Evolutionary conservation across 2,329 filamentous ascomycete genomes (phyloP), one percentile per base, ranked within the genome.

Genomic region (Niveomyces coronatus): DNA sequence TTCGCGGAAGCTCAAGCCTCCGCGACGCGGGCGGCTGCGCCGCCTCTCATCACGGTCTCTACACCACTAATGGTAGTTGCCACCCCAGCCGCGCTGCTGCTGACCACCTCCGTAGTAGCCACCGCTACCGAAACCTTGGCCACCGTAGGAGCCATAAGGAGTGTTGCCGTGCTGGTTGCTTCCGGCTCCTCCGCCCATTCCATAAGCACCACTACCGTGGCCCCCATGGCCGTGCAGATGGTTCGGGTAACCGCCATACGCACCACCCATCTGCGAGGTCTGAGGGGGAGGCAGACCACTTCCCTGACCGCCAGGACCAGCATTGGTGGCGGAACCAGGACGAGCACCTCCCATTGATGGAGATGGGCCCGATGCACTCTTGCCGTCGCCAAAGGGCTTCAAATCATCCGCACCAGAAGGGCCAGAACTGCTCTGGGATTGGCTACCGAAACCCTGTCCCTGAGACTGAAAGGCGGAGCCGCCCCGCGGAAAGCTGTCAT

Each of bases 381-480:
- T 77, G 48, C 62, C 53, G 15, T 77, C 74, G 35, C 69, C 69
- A 42, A 73, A 77, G 0, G 70, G 70, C 65, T 77, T 77, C 55
- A 77, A 50, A 20, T 77, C 74, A 43, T 77, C 74, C 28, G 23
- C 37, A 30, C 47, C 44, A 8, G 65, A 57, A 6, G 61, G 59
- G 26, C 60, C 59, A 31, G 52, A 56, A 26, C 60, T 59, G 3
- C 64, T 60, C 53, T 74, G 72, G 6, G 62, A 58, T 39, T 70
- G 64, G 39, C 60, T 65, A 53, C 64, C 68, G 54, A 71, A 78
- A 1, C 63, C 61, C 52, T 75, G 73, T 9, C 62, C 62, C 49
- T 74, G 72, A 11, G 70, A 66, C 50, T 72, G 71, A 58, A 74
- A 77, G 3, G 61, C 62, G 1, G 70, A 68, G 9, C 64, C 63